Evolutionary conservation across 306 rosid species (phyloP), one percentile per base, ranked within the genome.

Genomic region (Cucumis melo): DNA sequence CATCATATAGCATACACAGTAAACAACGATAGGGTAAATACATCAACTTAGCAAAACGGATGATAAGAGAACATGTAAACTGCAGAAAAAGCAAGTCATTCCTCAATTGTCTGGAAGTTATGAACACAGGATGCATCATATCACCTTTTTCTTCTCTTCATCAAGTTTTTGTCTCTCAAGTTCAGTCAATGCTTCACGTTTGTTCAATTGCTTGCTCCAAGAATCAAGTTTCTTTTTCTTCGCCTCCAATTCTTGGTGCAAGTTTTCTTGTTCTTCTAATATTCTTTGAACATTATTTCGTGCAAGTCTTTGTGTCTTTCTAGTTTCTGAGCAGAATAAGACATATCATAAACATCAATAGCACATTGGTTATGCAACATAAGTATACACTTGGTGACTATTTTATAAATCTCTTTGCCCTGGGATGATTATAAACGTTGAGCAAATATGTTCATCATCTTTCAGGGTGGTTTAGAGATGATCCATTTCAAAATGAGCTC

Each of bases 101-200:
- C 24, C 61, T 73, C 10, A 71, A 29, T 51, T 36, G 10, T 13
- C 24, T 29, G 17, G 2, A 72, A 24, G 5, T 71, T 71, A 27
- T 55, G 10, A 32, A 73, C 24, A 1, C 44, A 60, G 29, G 79
- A 60, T 59, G 71, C 41, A 38, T 58, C 41, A 48, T 41, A 10
- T 76, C 78, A 92, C 99, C 99, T 90, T 90, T 84, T 84, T 83
- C 82, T 80, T 90, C 20, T 94, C 99, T 74, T 92, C 99, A 8
- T 89, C 96, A 68, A 92, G 99, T 78, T 90, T 89, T 79, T 84
- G 93, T 79, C 91, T 90, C 85, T 94, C 97, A 58, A 87, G 91
- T 80, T 90, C 96, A 75, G 99, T 94, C 61, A 87, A 74, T 48
- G 86, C 93, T 87, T 94, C 97, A 2, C 96, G 91, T 78, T 89